Conservation (phyloP, 495 filamentous ascomycete species). For the Cenococcum geophilum region DNA sequence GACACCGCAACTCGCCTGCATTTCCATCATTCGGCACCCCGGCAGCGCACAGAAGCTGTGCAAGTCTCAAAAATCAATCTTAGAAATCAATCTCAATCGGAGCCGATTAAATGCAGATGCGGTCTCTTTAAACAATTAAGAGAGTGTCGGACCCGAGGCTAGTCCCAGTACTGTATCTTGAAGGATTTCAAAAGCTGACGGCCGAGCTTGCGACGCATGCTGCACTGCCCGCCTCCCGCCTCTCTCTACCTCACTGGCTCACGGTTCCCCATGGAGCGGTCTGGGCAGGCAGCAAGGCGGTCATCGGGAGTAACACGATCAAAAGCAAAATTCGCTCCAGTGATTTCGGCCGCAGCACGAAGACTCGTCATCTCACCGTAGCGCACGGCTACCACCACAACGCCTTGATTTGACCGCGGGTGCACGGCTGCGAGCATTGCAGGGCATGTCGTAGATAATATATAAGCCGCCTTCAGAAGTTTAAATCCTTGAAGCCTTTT, state of each 20-base stretch:
- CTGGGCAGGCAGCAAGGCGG: not conserved
- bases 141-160: too few relatives aligned
- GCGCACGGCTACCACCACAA: not conserved
- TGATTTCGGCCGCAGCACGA: not conserved
- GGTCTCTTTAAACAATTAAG: too few relatives aligned
- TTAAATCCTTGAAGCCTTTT: not conserved
- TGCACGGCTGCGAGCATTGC: not conserved
- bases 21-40: too few relatives aligned
- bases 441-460: too few relatives aligned
- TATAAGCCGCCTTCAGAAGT: too few relatives aligned
- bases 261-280: too few relatives aligned
- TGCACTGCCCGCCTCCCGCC: slow-evolving; percentile 1
- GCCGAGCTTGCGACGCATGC: slow-evolving; percentile 13
- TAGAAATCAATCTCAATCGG: too few relatives aligned
- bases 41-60: too few relatives aligned
- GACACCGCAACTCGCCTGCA: too few relatives aligned
- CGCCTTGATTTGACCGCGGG: not conserved
- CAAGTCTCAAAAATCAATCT: too few relatives aligned
- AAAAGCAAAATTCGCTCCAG: not conserved
- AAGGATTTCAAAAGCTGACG: not conserved
- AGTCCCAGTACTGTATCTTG: too few relatives aligned
- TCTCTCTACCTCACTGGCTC: not conserved
- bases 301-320: not conserved
- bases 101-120: too few relatives aligned
- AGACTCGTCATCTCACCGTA: not conserved